Percentiles rank a stretch among this genome's conserved stretches.
phyloP scores from a whole-genome alignment of 805 yeast genomes.

The Hanseniaspora lachancei region DNA sequence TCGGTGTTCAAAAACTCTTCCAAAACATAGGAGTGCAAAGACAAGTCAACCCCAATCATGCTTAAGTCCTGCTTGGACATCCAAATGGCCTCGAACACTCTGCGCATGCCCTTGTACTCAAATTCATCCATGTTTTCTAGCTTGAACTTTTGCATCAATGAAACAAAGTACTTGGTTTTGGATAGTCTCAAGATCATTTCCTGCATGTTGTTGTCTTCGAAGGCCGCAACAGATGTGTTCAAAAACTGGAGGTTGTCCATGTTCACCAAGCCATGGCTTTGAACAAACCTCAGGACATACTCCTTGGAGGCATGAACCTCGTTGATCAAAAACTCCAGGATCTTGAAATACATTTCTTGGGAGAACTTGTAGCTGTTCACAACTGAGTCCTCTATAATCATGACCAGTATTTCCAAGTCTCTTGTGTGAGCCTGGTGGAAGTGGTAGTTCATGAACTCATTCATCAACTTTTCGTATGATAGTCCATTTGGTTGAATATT shows the following conservation, averaged over 20 bases:
- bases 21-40: constrained; percentile 27
- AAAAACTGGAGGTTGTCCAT: constrained; percentile 24
- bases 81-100: constrained; percentile 25
- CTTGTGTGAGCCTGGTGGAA: constrained; percentile 17
- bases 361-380: constrained; percentile 27
- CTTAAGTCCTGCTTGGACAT: constrained; percentile 21
- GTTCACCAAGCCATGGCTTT: constrained; percentile 25
- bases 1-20: constrained; percentile 29
- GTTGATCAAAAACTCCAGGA: constrained; percentile 26
- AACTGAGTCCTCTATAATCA: constrained; percentile 30
- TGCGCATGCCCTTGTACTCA: constrained; percentile 26
- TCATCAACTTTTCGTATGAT: constrained; percentile 16
- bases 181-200: constrained; percentile 21
- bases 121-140: constrained; percentile 15
- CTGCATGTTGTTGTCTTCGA: constrained; percentile 19
- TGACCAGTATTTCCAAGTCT: constrained; percentile 24
- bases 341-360: constrained; percentile 23
- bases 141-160: constrained; percentile 18
- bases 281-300: constrained; percentile 25
- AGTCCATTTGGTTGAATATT: constrained; percentile 14
- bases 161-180: constrained; percentile 22
- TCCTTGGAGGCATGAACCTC: constrained; percentile 23
- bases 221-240: constrained; percentile 19
- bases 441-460: constrained; percentile 16
- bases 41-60: constrained; percentile 21